phyloP scores from a whole-genome alignment of 148 eudicot species.

The Rhododendron mucronatum region DNA sequence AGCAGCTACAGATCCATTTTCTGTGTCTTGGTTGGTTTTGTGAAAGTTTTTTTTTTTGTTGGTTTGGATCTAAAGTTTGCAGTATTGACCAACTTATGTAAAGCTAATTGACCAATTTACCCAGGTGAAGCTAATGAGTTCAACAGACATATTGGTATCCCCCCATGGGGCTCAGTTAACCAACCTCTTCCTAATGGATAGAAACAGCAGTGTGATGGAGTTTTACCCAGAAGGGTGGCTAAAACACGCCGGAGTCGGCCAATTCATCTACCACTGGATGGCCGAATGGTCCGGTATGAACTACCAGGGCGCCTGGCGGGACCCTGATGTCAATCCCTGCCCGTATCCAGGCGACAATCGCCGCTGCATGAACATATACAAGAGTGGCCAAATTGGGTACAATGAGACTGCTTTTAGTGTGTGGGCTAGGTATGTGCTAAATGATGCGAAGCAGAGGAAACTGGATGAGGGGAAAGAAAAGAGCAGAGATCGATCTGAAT shows the following conservation, averaged over 20 bases:
- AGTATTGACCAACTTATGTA: neutral
- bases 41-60: neutral
- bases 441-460: constrained; percentile 38
- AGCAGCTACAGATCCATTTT: neutral
- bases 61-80: neutral
- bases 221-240: constrained; percentile 86
- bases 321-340: constrained; percentile 41
- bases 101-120: neutral
- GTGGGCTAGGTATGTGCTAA: constrained; percentile 54
- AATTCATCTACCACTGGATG: constrained; percentile 55
- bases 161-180: constrained; percentile 83
- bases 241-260: constrained; percentile 73
- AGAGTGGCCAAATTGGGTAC: constrained; percentile 50
- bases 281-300: constrained; percentile 80
- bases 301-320: constrained; percentile 66
- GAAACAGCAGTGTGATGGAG: constrained; percentile 80
- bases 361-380: constrained; percentile 63
- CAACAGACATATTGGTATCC: constrained; percentile 61
- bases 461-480: constrained; percentile 11
- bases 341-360: constrained; percentile 49
- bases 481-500: neutral
- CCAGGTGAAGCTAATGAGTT: constrained; percentile 73
- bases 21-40: neutral
- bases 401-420: constrained; percentile 44
- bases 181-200: constrained; percentile 75